Percentiles rank a stretch among this genome's conserved stretches.
These are phyloP conservation scores for Aspergillus intermedius DNA, from an alignment of 2,329 filamentous ascomycete species.

Conservation along the genomic window DNA sequence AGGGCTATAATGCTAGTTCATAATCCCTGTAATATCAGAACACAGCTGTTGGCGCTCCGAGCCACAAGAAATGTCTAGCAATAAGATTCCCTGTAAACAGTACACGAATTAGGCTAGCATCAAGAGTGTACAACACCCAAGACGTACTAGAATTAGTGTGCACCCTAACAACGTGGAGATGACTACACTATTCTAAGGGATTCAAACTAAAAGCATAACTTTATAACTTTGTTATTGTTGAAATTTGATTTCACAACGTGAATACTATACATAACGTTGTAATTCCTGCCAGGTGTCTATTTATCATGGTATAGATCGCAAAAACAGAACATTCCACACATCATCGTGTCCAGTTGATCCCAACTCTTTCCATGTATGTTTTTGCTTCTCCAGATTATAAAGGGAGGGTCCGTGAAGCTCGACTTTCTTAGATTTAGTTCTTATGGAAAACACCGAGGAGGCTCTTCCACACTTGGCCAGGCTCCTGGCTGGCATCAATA, in stretches of 20 bases:
- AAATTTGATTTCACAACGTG: conserved; percentile 6
- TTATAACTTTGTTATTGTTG: too few species aligned
- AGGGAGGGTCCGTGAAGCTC: neutral
- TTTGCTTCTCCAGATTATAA: neutral
- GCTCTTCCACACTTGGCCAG: conserved; percentile 91
- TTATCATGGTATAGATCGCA: conserved; percentile 2
- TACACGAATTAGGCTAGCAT: too few species aligned
- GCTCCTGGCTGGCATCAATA: conserved; percentile 92
- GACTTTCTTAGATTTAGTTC: conserved; percentile 28
- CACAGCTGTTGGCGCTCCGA: too few species aligned
- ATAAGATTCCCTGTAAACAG: too few species aligned
- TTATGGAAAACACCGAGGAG: conserved; percentile 76
- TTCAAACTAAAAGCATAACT: too few species aligned
- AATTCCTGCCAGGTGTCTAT: conserved; percentile 13
- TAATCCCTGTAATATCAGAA: too few species aligned
- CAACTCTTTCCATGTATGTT: neutral
- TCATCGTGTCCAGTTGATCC: neutral
- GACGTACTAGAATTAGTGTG: too few species aligned
- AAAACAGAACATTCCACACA: neutral
- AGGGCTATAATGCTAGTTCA: too few species aligned
- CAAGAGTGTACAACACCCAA: too few species aligned
- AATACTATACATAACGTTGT: conserved; percentile 29
- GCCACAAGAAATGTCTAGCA: too few species aligned
- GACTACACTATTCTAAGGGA: too few species aligned
- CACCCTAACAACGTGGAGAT: too few species aligned